Evolutionary conservation across 2,329 filamentous ascomycete species (phyloP), one percentile per base, ranked within the genome.

Genomic region (Neonectria sp.): DNA sequence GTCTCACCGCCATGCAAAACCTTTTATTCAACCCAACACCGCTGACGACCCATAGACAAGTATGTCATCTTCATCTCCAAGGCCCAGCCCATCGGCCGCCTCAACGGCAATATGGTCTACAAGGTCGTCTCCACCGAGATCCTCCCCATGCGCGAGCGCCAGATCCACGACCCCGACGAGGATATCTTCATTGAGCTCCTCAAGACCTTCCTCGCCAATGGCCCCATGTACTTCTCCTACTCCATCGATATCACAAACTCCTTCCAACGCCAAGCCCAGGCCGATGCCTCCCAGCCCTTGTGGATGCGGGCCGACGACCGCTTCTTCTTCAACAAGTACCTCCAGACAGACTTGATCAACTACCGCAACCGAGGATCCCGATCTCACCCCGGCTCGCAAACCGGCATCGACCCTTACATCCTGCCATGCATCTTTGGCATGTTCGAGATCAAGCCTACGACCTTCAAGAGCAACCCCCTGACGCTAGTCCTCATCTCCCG

Each of bases 151-250:
- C 94, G 95, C 81, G 96, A 98, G 83, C 92, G 94, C 72, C 92
- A 94, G 72, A 90, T 98, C 69, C 94, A 93, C 82, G 96, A 99
- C 78, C 90, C 92, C 51, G 96, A 99, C 79, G 96, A 99, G 86
- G 95, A 98, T 82, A 93, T 90, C 74, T 98, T 98, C 81, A 88
- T 98, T 61, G 83, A 86, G 56, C 87, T 98, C 60, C 89, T 99
- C 74, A 95, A 95, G 81, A 90, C 88, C 55, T 91, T 96, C 69
- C 88, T 99, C 74, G 92, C 93, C 79, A 91, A 89, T 13, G 93
- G 93, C 0, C 94, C 95, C 9, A 95, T 98, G 92, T 98, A 97
- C 87, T 99, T 98, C 78, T 98, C 96, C 64, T 99, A 99, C 85
- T 95, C 95, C 9, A 90, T 97, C 80, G 96, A 99, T 82, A 88